Base-by-base conservation (phyloP, 371 early-diverging fungal genomes). In the Nematocida displodere region DNA sequence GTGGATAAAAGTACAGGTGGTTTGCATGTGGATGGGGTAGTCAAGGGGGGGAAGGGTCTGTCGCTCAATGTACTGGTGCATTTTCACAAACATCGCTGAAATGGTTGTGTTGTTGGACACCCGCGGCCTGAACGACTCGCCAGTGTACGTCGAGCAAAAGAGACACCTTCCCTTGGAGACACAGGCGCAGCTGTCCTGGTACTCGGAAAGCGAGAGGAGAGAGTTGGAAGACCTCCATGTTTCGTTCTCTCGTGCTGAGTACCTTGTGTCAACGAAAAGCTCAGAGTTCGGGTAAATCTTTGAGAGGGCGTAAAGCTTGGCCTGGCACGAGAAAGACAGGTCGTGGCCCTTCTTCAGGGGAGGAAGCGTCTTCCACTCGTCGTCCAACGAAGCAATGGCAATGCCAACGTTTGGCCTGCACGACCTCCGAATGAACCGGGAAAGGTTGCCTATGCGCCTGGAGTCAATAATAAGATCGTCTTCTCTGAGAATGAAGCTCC, bases 321-420 rank as follows among this genome's bases (percentile, higher is more conserved):
- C 59, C 13, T 46, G 7, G 37, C 39, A 28, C 2, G 47, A 2
- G 8, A 3, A 15, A 17, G 37, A 31, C 2, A 24, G 7, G 8
- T 34, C 22, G 17, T 26, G 37, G 37, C 28, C 39, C 36, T 71
- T 71, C 49, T 71, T 71, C 22, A 61, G 49, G 22, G 75, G 75
- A 4, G 75, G 75, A 8, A 20, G 37, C 2, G 13, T 29, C 62
- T 56, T 71, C 75, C 75, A 71, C 33, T 62, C 75, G 3, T 71
- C 62, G 26, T 46, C 48, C 31, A 39, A 42, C 2, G n/a, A 22
- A 48, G 56, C 75, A 24, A 71, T 13, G 2, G 22, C n/a, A 5
- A 71, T 61, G 34, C 5, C 37, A 2, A 71, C 75, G 34, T 71
- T 71, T 5, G 75, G 75, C 75, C 75, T 46, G 75, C 75, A 71